Evolutionary conservation across 345 rosid genomes (phyloP).

Genomic region (Aurinia saxatilis): DNA sequence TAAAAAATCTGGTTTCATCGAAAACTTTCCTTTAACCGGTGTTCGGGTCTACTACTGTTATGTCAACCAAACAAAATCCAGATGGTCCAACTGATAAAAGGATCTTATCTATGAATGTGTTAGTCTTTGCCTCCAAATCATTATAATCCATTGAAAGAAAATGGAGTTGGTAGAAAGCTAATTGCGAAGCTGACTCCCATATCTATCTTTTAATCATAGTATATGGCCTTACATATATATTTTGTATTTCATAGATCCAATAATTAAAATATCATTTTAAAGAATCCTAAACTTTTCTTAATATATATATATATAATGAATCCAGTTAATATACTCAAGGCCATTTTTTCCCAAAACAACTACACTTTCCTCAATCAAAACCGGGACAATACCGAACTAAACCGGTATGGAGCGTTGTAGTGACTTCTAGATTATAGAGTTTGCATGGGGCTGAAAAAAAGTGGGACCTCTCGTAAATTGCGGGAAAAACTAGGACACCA

Average conservation of each 20-base stretch:
- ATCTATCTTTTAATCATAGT: neutral
- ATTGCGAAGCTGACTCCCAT: neutral
- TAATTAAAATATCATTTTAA: neutral
- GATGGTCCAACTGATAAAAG: no score
- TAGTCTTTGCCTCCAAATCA: neutral
- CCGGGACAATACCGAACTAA: neutral
- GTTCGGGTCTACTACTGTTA: no score
- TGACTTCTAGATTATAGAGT: constrained; percentile 9
- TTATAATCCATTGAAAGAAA: neutral
- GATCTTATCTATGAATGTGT: no score
- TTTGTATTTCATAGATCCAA: neutral
- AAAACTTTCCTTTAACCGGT: no score
- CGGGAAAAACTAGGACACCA: constrained; percentile 4
- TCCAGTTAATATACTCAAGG: no score
- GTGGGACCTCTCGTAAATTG: constrained; percentile 13
- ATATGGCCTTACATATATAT: no score
- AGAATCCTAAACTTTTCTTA: no score
- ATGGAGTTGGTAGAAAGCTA: constrained; percentile 11
- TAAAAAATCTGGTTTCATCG: no score
- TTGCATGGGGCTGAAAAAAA: neutral
- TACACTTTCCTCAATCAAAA: neutral
- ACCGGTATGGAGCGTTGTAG: neutral
- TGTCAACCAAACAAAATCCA: no score
- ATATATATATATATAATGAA: no score
- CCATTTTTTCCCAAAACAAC: no score